A percentile compares a stretch with the other conserved stretches of the same genome.
Evolutionary conservation across 768 basidiomycete genomes (phyloP).

Genomic region (Inosperma sp.): DNA sequence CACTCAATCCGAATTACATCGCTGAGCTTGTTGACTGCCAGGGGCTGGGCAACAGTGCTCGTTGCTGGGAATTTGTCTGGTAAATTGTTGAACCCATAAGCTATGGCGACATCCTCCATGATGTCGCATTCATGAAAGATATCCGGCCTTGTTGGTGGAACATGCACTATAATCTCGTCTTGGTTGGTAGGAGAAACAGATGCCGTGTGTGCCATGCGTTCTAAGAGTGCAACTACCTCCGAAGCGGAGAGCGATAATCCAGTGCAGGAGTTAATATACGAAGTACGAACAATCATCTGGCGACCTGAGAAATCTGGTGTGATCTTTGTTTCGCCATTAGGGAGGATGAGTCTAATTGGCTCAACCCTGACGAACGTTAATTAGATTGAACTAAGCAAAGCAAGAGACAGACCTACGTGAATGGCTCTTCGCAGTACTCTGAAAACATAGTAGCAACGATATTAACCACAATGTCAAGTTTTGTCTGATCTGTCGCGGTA

Average conservation of each 20-base stretch:
- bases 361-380: constrained; percentile 61
- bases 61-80: constrained; percentile 89
- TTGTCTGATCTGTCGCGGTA: constrained; percentile 95
- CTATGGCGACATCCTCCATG: constrained; percentile 97
- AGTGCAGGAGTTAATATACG: constrained; percentile 95
- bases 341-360: constrained; percentile 79
- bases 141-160: constrained; percentile 96
- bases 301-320: constrained; percentile 79
- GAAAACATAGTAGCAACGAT: constrained; percentile 98
- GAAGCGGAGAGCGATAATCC: constrained; percentile 66
- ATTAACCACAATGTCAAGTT: constrained; percentile 92
- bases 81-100: constrained; percentile 96
- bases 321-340: constrained; percentile 70
- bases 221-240: constrained; percentile 68
- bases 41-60: constrained; percentile 90
- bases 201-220: constrained; percentile 75
- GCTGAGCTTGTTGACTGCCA: constrained; percentile 82
- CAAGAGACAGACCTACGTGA: constrained; percentile 58
- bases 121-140: constrained; percentile 98
- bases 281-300: constrained; percentile 67
- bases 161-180: constrained; percentile 69
- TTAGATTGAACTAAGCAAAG: not conserved
- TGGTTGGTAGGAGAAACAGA: constrained; percentile 46
- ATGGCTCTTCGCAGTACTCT: constrained; percentile 89
- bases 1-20: constrained; percentile 89